Evolutionary conservation across 225 moss, liverwort and hornwort species (phyloP), one percentile per base, ranked within the genome.

Genomic region (Neckera pumila): DNA sequence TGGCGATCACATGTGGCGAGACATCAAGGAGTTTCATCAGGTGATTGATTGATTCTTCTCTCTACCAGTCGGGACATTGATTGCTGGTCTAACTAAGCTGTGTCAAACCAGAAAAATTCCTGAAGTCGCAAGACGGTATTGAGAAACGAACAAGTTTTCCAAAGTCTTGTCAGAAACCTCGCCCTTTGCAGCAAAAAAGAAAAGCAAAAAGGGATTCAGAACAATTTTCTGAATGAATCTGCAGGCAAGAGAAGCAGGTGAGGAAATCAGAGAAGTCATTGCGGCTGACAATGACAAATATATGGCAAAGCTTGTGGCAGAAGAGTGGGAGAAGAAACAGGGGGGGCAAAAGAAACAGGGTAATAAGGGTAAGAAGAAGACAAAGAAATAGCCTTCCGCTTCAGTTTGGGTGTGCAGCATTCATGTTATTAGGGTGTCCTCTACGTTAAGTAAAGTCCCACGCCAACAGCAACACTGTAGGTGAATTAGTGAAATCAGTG

Each of bases 241-340:
- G 42, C 45, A 87, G 79, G 87, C 72, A 62, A 84, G 90, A 64
- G 79, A 71, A 72, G 60, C 34, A 79, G 31, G 47, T 15, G 87
- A 87, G 27, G 72, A 84, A 31, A 45, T 71, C 20, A 57, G 80
- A 64, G 33, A 72, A 62, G 9, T 59, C 23, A 84, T 90, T 17
- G 64, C 25, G 1, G 80, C 5, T 38, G 79, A 71, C 62, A 90
- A 87, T 58, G 79, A 87, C 12, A 87, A 87, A 40, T 80, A 87
- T 74, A 28, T 79, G 25, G 61, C 57, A 42, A 53, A 79, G 63
- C 84, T 90, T 80, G 57, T 72, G 11, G 79, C 10, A 11, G 84
- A 90, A 11, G 84, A 90, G 17, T 84, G 64, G 64, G 87, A 87
- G 56, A 90, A 89, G 82, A 86, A 87, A 51, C 76, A 82, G 20